Percentiles rank a stretch among this genome's conserved stretches.
phyloP scores from a whole-genome alignment of 2,329 filamentous ascomycete genomes.

The Scytalidium sp. region DNA sequence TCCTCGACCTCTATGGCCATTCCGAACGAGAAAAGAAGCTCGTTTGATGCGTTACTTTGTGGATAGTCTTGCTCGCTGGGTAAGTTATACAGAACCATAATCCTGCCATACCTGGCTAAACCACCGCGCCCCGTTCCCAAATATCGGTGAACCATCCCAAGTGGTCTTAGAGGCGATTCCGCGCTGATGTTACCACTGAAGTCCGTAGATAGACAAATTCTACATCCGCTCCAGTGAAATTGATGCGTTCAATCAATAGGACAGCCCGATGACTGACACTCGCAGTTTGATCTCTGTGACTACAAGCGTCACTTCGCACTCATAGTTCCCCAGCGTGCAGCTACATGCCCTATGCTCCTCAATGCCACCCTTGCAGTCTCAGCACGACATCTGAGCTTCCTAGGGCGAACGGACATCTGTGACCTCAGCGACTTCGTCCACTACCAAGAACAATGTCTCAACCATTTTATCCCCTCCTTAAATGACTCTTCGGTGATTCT shows the following conservation, averaged over 20 bases:
- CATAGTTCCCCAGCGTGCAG: constrained; percentile 1
- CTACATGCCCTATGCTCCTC: background rate
- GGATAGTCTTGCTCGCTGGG: constrained; percentile 21
- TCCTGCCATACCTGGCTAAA: no score
- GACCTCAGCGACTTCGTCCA: background rate
- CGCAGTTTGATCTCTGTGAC: constrained; percentile 3
- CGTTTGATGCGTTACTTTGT: constrained; percentile 21
- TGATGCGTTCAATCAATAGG: no score
- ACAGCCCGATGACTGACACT: no score
- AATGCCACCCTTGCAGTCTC: constrained; percentile 1
- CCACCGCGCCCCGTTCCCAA: no score
- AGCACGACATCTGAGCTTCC: background rate
- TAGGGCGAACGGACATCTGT: no score
- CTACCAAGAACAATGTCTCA: constrained; percentile 1
- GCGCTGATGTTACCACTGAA: no score
- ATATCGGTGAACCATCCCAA: no score
- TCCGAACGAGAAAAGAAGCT: constrained; percentile 10
- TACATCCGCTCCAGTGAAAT: no score
- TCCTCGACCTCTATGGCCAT: no score
- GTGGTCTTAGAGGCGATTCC: no score
- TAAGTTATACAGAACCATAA: constrained; percentile 4
- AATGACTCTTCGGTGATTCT: background rate
- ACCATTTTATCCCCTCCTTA: background rate
- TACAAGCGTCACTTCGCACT: background rate
- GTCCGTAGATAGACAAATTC: no score